phyloP scores from a whole-genome alignment of 805 yeast genomes.

The Zygotorulaspora chibaensis region DNA sequence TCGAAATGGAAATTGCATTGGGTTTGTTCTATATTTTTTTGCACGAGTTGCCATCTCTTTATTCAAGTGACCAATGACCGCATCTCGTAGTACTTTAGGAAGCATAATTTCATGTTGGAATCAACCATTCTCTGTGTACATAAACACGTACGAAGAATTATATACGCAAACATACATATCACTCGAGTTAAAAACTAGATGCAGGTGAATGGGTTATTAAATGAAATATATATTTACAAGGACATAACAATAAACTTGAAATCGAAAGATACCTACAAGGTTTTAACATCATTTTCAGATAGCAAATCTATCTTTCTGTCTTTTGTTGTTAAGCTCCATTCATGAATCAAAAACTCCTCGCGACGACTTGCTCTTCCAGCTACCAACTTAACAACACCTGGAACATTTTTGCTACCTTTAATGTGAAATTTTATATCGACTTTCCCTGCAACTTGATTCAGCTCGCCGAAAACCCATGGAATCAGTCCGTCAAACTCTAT shows the following conservation, averaged over 20 bases:
- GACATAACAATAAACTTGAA: neutral
- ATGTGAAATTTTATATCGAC: constrained; percentile 71
- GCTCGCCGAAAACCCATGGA: constrained; percentile 86
- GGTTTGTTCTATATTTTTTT: neutral
- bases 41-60: neutral
- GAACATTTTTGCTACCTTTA: constrained; percentile 55
- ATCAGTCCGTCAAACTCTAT: constrained; percentile 62
- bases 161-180: too few species aligned
- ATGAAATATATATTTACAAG: constrained; percentile 7
- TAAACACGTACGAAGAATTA: too few species aligned
- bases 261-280: constrained; percentile 6
- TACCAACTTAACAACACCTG: constrained; percentile 54
- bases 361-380: constrained; percentile 64
- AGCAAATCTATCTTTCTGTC: constrained; percentile 46
- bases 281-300: constrained; percentile 41
- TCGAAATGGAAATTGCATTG: neutral
- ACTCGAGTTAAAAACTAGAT: too few species aligned
- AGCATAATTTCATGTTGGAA: too few species aligned
- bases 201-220: too few species aligned
- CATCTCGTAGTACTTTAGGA: neutral
- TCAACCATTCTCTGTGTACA: too few species aligned
- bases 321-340: constrained; percentile 57
- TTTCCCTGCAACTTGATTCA: constrained; percentile 78
- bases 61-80: neutral
- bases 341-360: constrained; percentile 53